A percentile compares a stretch with the other conserved stretches of the same genome.
Evolutionary conservation across 164 flowering plant genomes (phyloP).

Genomic region (Aristolochia fimbriata): DNA sequence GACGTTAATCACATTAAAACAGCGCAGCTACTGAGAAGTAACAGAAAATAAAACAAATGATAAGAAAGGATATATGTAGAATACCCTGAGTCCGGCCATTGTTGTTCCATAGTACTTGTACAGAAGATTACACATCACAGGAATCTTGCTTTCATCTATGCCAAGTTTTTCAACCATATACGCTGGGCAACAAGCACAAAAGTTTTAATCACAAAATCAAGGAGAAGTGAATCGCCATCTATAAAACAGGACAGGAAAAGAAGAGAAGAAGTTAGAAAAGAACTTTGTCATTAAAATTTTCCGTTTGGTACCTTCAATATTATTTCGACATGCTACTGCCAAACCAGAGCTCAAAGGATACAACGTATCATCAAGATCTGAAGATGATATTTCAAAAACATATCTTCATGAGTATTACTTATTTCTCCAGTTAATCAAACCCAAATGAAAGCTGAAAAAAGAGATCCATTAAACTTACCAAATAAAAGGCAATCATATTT

Average conservation of each 20-base stretch:
- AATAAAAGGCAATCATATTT: conserved; percentile 67
- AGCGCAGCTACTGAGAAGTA: background rate
- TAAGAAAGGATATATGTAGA: background rate
- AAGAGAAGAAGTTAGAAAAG: background rate
- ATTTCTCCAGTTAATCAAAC: background rate
- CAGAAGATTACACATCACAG: conserved; percentile 37
- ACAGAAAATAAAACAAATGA: background rate
- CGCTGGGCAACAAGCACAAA: conserved; percentile 22
- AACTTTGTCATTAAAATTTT: background rate
- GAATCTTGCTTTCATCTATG: conserved; percentile 44
- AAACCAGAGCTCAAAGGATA: conserved; percentile 69
- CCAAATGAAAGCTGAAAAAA: background rate
- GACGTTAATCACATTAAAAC: background rate
- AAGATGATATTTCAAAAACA: background rate
- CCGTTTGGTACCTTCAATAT: conserved; percentile 44
- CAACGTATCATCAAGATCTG: conserved; percentile 78
- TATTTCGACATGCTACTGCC: conserved; percentile 33
- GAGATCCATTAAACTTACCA: conserved; percentile 27
- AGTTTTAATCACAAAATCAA: background rate
- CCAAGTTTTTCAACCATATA: conserved; percentile 70
- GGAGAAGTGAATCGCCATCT: background rate
- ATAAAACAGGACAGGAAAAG: background rate
- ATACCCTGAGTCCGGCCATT: conserved; percentile 88
- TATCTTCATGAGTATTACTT: background rate
- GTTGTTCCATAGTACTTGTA: conserved; percentile 85